These are phyloP conservation scores for Viridothelium virens DNA, from an alignment of 495 filamentous ascomycete species.

Conservation along the genomic window DNA sequence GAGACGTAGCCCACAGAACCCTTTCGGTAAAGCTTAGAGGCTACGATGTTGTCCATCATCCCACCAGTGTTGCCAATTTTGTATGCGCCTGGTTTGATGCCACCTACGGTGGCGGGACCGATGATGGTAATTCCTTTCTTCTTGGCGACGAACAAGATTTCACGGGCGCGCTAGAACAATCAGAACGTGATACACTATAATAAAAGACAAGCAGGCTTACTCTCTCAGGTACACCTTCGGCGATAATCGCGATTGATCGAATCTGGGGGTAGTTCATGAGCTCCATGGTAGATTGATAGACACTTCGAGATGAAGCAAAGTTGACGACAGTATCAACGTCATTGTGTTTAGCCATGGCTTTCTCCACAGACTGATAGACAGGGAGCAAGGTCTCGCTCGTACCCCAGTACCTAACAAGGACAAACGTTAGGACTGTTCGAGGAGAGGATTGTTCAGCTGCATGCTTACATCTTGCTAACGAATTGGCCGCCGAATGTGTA, in stretches of 20 bases:
- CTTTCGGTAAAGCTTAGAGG: constrained; percentile 98
- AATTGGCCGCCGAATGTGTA: constrained; percentile 99
- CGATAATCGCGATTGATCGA: constrained; percentile 96
- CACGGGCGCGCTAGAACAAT: constrained; percentile 68
- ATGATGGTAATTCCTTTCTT: constrained; percentile 99
- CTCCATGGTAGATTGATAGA: constrained; percentile 97
- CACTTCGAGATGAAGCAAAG: constrained; percentile 96
- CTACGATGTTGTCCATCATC: constrained; percentile 99
- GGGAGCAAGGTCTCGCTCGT: constrained; percentile 98
- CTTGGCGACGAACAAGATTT: constrained; percentile 88
- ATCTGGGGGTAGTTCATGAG: constrained; percentile 96
- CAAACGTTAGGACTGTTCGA: constrained; percentile 14
- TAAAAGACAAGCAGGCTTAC: constrained; percentile 46
- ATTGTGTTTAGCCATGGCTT: constrained; percentile 93
- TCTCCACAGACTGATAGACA: constrained; percentile 89
- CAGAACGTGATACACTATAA: constrained; percentile 3
- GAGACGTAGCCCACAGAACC: constrained; percentile 98
- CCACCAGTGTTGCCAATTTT: constrained; percentile 99
- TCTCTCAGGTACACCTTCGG: constrained; percentile 96
- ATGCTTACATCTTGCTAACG: constrained; percentile 91
- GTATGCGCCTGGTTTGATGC: constrained; percentile 97
- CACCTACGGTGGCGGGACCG: constrained; percentile 94
- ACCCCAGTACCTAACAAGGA: constrained; percentile 73
- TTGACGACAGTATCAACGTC: constrained; percentile 98
- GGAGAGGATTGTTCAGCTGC: not conserved